Base-by-base conservation (phyloP, 139 green algal genomes). In the Asterochloris sp. region DNA sequence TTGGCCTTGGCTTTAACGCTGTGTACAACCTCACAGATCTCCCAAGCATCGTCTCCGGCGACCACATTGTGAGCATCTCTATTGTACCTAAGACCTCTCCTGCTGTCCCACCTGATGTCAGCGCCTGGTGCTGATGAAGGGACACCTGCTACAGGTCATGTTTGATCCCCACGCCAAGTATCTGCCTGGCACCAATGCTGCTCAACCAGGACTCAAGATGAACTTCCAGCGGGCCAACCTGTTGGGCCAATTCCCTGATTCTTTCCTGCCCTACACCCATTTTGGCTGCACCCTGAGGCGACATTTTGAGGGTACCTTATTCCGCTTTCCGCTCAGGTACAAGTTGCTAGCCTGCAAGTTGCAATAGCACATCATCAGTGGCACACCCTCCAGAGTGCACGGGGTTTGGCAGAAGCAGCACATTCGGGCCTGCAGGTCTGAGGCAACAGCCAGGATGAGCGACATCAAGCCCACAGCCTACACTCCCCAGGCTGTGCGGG, bases 11-110 rank as follows among this genome's bases (percentile, higher is more conserved):
- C 28, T 96, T 94, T 83, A 95, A 96, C 79, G 83, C 90, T 12
- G 86, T 91, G 4, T 96, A 95, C 85, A 90, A 96, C 83, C 88
- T 93, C 61, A 96, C 93, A 0, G 93, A 96, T 76, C 79, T 97
- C 80, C 93, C 93, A 10, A 82, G 63, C 60, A 95, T 97, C 86
- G 91, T 95, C 17, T 89, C 75, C 10, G 93, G 93, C 0, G 87
- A 94, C 23, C 85, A 92, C 71, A 85, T 96, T 16, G 93, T 54
- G 38, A 54, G 38, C 38, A 54, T 54, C 38, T 54, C 38, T 54
- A 54, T 10, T 54, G 4, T 54, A 54, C 38, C 38, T 54, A 6
- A 54, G 38, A 54, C 2, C 38, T 6, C 38, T 54, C 38, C 38
- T 54, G 38, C 38, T 54, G 38, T 54, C 38, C 6, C 38, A 10